Conservation (phyloP, 805 yeast genomes). For the Candida sanyiensis region DNA sequence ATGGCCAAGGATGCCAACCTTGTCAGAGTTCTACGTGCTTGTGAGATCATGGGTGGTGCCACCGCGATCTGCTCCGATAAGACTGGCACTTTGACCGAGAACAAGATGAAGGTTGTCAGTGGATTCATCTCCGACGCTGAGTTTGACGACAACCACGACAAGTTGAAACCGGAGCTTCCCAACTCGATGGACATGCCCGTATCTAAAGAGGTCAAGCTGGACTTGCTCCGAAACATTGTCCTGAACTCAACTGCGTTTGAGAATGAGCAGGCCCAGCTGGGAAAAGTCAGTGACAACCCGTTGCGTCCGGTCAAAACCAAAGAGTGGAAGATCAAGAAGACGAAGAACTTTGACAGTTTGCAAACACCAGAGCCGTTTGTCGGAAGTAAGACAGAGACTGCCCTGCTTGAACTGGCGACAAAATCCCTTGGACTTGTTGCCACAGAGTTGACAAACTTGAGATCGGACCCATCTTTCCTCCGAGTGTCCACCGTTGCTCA, state of each 20-base stretch:
- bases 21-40: constrained; percentile 87
- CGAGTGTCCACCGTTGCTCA: constrained; percentile 47
- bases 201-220: constrained; percentile 8
- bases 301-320: constrained; percentile 19
- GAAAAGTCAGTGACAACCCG: constrained; percentile 25
- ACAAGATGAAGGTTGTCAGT: constrained; percentile 82
- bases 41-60: constrained; percentile 99
- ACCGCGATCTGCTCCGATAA: constrained; percentile 96
- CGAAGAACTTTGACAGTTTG: constrained; percentile 5
- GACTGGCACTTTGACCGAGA: constrained; percentile 95
- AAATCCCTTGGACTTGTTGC: constrained; percentile 44
- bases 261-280: constrained; percentile 33
- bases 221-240: constrained; percentile 51
- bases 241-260: constrained; percentile 91
- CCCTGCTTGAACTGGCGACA: constrained; percentile 66
- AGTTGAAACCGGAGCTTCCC: constrained; percentile 18
- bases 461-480: constrained; percentile 29
- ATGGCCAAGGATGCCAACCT: constrained; percentile 96
- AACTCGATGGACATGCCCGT: constrained; percentile 18
- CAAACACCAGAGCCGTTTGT: constrained; percentile 51
- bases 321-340: constrained; percentile 14
- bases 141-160: constrained; percentile 41
- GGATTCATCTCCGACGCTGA: constrained; percentile 59
- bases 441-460: constrained; percentile 41
- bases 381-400: constrained; percentile 95